Base-by-base conservation (phyloP, 768 basidiomycete genomes). In the Scleroderma citrinum region DNA sequence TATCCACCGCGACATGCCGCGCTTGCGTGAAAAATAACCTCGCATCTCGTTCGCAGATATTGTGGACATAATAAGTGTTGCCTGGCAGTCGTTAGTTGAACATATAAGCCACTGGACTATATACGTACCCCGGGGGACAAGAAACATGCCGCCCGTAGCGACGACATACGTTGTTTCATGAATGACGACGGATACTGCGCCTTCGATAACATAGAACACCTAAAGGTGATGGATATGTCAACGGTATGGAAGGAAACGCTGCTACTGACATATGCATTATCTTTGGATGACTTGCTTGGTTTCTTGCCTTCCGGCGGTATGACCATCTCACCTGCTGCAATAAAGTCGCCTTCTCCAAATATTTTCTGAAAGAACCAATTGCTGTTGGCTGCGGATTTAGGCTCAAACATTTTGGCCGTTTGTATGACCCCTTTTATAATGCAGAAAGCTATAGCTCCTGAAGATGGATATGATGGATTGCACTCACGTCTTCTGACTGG, bases 21-120 rank as follows among this genome's bases (percentile, higher is more conserved):
- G 89, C 90, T 70, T 97, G 95, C 1, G 92, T 85, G 70, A 97
- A 98, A 72, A 95, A 96, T 7, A 98, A 68, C 58, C 78, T 81
- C 19, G 85, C 91, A 43, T 87, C 83, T 31, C 87, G 81, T 42
- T 85, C 77, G 17, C 76, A 78, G 19, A 96, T 84, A 69, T 97
- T 98, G 60, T 88, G 80, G 59, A 98, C 91, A 50, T 81, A 81
- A 64, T 98, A 98, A 8, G 78, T 80, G 65, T 98, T 98, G 17
- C 92, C 92, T 93, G 56, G 1, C 52, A 10, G 13, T 20, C 36
- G 30, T 2, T 41, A 46, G 24, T 38, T 44, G 30, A 53, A 38
- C 48, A 34, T 44, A 3, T 8, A 13, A 37, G 40, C 38, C 6
- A 41, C 13, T 19, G 17, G 5, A 29, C 23, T n/a, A 40, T n/a